phyloP scores from a whole-genome alignment of 192 early-diverging fungal genomes.

The Backusella luteola region DNA sequence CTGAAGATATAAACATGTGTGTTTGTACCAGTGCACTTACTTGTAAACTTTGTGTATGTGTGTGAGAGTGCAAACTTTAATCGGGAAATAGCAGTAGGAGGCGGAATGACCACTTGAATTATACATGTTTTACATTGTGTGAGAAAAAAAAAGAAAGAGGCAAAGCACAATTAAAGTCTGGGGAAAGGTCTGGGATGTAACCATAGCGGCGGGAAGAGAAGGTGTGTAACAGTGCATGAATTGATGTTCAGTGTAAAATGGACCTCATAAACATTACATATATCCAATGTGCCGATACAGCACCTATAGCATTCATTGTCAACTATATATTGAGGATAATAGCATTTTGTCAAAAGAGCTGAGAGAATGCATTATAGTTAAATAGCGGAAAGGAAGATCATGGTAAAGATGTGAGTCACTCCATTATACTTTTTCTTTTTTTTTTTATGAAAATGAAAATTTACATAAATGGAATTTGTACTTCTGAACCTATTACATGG shows the following conservation, averaged over 20 bases:
- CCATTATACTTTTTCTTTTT: not conserved
- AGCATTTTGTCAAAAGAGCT: not conserved
- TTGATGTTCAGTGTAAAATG: not conserved
- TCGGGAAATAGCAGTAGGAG: not conserved
- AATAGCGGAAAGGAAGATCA: not conserved
- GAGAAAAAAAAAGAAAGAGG: not conserved
- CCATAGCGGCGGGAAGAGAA: not conserved
- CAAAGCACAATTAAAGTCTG: slow-evolving; percentile 1
- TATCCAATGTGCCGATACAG: not conserved
- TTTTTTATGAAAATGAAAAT: not conserved
- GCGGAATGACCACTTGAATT: not conserved
- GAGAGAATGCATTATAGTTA: not conserved
- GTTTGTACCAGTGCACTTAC: not conserved
- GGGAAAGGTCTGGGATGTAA: slow-evolving; percentile 3
- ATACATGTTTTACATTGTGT: not conserved
- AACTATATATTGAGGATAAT: not conserved
- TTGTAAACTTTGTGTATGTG: not conserved
- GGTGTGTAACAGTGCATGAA: not conserved
- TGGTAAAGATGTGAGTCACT: not conserved
- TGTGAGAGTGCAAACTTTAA: not conserved
- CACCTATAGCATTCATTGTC: not conserved
- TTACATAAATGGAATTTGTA: not conserved
- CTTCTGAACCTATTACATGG: not conserved
- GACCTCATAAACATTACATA: not conserved
- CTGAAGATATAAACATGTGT: slow-evolving; percentile 1